Evolutionary conservation across 2,329 filamentous ascomycete genomes (phyloP).

Genomic region (Davidsoniella neocaledoniae): DNA sequence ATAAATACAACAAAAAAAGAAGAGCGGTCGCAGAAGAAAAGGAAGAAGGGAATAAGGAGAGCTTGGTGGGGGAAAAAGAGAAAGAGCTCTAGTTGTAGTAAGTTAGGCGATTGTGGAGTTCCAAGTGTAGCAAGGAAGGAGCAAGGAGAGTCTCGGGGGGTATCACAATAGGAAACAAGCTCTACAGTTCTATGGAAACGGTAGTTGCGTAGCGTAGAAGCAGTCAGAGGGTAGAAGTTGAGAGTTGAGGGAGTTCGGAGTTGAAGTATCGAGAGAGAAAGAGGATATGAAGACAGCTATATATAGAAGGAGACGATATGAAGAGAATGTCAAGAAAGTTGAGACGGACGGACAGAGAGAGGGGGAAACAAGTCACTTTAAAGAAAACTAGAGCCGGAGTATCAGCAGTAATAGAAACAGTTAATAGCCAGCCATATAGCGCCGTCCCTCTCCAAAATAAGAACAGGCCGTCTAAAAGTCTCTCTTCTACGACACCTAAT

Average conservation of each 20-base stretch:
- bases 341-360: not conserved
- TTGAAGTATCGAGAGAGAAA: no score
- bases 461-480: not conserved
- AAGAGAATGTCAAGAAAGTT: not conserved
- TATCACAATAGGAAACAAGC: slow-evolving; percentile 12
- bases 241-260: not conserved
- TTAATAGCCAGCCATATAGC: no score
- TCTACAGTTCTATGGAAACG: slow-evolving; percentile 3
- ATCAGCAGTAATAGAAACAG: not conserved
- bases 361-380: not conserved
- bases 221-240: not conserved
- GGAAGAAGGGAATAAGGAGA: slow-evolving; percentile 8
- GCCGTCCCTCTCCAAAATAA: no score
- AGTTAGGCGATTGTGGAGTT: slow-evolving; percentile 7
- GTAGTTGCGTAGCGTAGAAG: not conserved
- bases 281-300: no score
- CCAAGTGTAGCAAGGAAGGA: slow-evolving; percentile 6
- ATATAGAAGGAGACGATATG: not conserved
- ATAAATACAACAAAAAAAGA: not conserved
- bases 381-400: slow-evolving; percentile 3
- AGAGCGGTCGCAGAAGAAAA: slow-evolving; percentile 6
- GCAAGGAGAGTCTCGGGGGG: slow-evolving; percentile 8
- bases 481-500: not conserved
- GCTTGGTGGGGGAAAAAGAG: slow-evolving; percentile 4
- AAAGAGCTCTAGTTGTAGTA: slow-evolving; percentile 1